A percentile compares a stretch with the other conserved stretches of the same genome.
These are phyloP conservation scores for Russula earlei DNA, from an alignment of 768 basidiomycete genomes.

Conservation along the genomic window DNA sequence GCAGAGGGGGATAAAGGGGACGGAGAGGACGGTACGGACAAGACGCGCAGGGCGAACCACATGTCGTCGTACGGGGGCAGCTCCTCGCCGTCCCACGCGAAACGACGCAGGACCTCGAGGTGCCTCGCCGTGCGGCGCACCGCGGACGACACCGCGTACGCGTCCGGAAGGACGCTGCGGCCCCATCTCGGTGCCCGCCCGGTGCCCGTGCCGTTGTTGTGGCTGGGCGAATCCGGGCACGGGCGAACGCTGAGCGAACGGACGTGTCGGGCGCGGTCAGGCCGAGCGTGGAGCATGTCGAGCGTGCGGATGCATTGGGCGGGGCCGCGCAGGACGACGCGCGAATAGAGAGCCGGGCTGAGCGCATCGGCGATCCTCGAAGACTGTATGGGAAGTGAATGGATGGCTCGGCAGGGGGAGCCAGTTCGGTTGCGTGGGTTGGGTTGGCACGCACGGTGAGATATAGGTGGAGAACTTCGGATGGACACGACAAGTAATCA, in stretches of 20 bases:
- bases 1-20: too few species aligned
- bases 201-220: too few species aligned
- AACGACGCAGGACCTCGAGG: slow-evolving; percentile 56
- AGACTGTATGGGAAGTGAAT: slow-evolving; percentile 32
- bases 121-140: slow-evolving; percentile 39
- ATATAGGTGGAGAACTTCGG: slow-evolving; percentile 50
- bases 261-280: slow-evolving; percentile 59
- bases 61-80: slow-evolving; percentile 59
- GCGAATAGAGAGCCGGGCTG: slow-evolving; percentile 50
- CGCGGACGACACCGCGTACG: slow-evolving; percentile 38
- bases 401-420: not conserved
- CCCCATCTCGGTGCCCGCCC: slow-evolving; percentile 10
- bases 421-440: not conserved
- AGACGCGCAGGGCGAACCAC: slow-evolving; percentile 65
- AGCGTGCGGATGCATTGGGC: slow-evolving; percentile 59
- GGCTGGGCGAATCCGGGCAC: slow-evolving; percentile 15
- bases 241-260: slow-evolving; percentile 46
- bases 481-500: slow-evolving; percentile 38
- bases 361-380: slow-evolving; percentile 41
- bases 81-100: slow-evolving; percentile 62
- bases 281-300: slow-evolving; percentile 46
- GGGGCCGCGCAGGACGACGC: slow-evolving; percentile 42
- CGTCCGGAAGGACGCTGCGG: slow-evolving; percentile 27
- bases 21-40: slow-evolving; percentile 34
- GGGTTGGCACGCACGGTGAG: slow-evolving; percentile 40